Evolutionary conservation across 2,329 filamentous ascomycete species (phyloP), one percentile per base, ranked within the genome.

Genomic region (Aspergillus vadensis): DNA sequence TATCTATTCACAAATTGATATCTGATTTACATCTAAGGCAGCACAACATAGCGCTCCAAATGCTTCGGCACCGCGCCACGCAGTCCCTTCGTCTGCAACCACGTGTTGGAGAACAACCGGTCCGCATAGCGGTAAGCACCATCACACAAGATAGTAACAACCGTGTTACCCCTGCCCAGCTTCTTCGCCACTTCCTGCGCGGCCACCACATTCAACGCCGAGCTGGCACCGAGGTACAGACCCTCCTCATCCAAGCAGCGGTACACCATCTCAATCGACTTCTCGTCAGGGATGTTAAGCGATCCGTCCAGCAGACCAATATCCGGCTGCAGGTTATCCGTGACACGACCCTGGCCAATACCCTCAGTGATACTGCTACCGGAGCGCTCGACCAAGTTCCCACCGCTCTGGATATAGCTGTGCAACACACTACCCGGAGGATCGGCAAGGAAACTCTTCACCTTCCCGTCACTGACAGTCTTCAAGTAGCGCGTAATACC

Each of bases 71-170:
- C 89, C 47, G 92, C 88, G 27, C 81, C 85, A 49, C 95, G 77
- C 65, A 99, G 80, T 60, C 90, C 90, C 87, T 98, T 99, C 71
- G 88, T 86, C 75, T 88, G 83, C 67, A 99, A 79, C 95, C 95
- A 99, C 77, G 90, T 93, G 76, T 86, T 87, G 49, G 91, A 96
- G 80, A 99, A 99, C 63, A 99, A 77, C 38, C 95, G 84, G 66
- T 99, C 95, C 5, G 95, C 95, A 76, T 99, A 99, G 72, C 95
- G 83, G 75, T 99, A 98, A n/a, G 95, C 95, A 62, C 95, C 95
- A 74, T 99, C 95, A 72, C 92, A 97, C 48, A 99, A 84, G 59
- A 98, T 86, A 1, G 95, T 99, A 50, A 98, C 95, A 23, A 99
- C 90, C 0, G 91, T 97, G 76, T 94, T 86, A 9, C 94, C 93